These are phyloP conservation scores for Geoglossum cookeanum DNA, from an alignment of 2,329 filamentous ascomycete genomes.

Conservation along the genomic window DNA sequence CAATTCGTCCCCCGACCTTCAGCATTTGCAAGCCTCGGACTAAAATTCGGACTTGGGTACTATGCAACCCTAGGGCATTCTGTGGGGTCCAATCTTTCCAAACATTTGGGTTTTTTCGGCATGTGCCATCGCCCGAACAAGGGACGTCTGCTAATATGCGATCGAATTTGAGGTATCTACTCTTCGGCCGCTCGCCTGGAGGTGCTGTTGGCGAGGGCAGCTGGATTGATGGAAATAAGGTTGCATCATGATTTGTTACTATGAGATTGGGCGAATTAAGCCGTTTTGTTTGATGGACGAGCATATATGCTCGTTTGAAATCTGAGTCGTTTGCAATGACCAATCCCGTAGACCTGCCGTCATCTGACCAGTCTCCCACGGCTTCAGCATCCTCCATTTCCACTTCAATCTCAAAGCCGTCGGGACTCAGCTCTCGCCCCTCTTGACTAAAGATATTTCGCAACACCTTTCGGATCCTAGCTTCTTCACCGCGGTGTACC, in stretches of 20 bases:
- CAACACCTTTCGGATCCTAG: constrained; percentile 54
- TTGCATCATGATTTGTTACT: constrained; percentile 95
- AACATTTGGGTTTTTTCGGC: constrained; percentile 79
- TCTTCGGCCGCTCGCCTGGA: constrained; percentile 30
- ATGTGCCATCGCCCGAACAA: constrained; percentile 86
- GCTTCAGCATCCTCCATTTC: constrained; percentile 23
- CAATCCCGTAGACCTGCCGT: constrained; percentile 75
- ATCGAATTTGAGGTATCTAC: constrained; percentile 84
- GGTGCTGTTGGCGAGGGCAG: constrained; percentile 37
- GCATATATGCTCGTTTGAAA: constrained; percentile 90
- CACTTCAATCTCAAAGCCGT: constrained; percentile 17
- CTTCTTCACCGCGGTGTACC: constrained; percentile 83
- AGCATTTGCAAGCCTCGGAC: constrained; percentile 88
- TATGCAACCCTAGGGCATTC: constrained; percentile 71
- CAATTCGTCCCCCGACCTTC: constrained; percentile 81
- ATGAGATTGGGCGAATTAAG: constrained; percentile 91
- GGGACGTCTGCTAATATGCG: constrained; percentile 91
- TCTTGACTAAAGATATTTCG: constrained; percentile 42
- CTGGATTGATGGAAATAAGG: constrained; percentile 81
- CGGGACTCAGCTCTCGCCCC: constrained; percentile 33
- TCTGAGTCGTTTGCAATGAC: constrained; percentile 92
- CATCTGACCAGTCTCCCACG: constrained; percentile 42
- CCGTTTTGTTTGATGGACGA: constrained; percentile 94
- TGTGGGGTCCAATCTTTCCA: constrained; percentile 91
- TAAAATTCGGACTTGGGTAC: constrained; percentile 75